A percentile compares a stretch with the other conserved stretches of the same genome.
Conservation (phyloP, 306 rosid genomes). For the Sindora glabra region DNA sequence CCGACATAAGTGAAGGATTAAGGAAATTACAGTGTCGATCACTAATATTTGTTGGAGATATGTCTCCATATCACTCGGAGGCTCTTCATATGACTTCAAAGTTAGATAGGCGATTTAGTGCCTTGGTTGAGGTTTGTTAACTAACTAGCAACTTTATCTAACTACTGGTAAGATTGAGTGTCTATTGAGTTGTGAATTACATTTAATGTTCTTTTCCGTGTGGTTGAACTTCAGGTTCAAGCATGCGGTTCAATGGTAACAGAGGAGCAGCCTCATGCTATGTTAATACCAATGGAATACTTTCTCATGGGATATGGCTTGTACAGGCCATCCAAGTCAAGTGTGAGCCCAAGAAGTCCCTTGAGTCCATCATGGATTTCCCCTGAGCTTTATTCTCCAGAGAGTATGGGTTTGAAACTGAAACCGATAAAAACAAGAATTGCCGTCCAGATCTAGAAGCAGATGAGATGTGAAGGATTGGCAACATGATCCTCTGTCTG, state of each 20-base stretch:
- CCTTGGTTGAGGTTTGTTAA: constrained; percentile 76
- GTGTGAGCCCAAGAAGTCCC: constrained; percentile 91
- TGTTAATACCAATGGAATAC: constrained; percentile 90
- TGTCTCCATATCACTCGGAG: constrained; percentile 74
- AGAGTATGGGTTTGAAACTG: constrained; percentile 98
- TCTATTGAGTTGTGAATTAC: background rate
- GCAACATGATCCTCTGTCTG: constrained; percentile 8
- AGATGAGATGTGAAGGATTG: constrained; percentile 12
- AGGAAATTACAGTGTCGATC: constrained; percentile 79
- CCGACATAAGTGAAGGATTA: constrained; percentile 65
- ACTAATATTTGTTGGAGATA: constrained; percentile 83
- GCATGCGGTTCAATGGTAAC: constrained; percentile 95
- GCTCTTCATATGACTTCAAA: constrained; percentile 81
- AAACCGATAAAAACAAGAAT: constrained; percentile 86
- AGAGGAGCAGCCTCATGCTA: constrained; percentile 97
- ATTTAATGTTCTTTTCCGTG: background rate
- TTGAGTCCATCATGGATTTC: constrained; percentile 86
- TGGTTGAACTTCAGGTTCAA: constrained; percentile 64
- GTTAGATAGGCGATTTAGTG: constrained; percentile 76
- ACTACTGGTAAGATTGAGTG: background rate
- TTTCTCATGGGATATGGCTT: constrained; percentile 91
- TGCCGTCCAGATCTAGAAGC: constrained; percentile 27
- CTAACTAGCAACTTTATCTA: background rate
- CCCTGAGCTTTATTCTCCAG: constrained; percentile 92
- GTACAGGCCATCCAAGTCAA: constrained; percentile 61